phyloP scores from a whole-genome alignment of 2,329 filamentous ascomycete genomes.

The Colletotrichum sp. region DNA sequence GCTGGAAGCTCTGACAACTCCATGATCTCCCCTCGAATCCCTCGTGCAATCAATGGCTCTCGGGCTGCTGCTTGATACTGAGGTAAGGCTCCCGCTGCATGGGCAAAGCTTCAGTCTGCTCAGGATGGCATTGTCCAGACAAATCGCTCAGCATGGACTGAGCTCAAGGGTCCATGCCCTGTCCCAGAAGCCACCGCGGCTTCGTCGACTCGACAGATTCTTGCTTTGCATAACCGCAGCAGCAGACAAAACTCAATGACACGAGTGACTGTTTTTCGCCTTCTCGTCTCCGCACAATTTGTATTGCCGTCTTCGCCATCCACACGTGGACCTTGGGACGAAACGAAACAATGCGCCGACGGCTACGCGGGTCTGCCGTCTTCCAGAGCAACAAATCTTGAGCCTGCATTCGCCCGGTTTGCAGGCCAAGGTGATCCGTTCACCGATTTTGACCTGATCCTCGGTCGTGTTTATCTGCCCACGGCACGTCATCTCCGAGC shows the following conservation, averaged over 20 bases:
- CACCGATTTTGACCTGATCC: background rate
- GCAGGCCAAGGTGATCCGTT: background rate
- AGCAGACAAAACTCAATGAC: background rate
- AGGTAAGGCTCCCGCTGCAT: background rate
- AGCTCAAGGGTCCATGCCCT: background rate
- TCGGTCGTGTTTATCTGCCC: background rate
- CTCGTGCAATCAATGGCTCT: background rate
- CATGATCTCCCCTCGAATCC: background rate
- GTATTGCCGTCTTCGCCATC: background rate
- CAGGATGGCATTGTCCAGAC: background rate
- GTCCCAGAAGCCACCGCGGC: background rate
- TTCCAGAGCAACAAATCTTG: background rate
- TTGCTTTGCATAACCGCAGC: background rate
- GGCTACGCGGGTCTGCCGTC: background rate
- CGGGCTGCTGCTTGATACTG: background rate
- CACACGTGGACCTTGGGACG: slow-evolving; percentile 15
- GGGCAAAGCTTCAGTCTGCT: background rate
- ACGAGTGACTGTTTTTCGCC: background rate
- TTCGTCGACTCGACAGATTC: background rate
- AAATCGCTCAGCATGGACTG: background rate
- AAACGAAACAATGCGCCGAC: slow-evolving; percentile 17
- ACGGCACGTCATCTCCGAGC: background rate
- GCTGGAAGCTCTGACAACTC: background rate
- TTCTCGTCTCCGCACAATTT: background rate
- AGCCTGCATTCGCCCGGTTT: background rate